Base-by-base conservation (phyloP, 2,329 filamentous ascomycete genomes). In the Ascochyta koolunga region DNA sequence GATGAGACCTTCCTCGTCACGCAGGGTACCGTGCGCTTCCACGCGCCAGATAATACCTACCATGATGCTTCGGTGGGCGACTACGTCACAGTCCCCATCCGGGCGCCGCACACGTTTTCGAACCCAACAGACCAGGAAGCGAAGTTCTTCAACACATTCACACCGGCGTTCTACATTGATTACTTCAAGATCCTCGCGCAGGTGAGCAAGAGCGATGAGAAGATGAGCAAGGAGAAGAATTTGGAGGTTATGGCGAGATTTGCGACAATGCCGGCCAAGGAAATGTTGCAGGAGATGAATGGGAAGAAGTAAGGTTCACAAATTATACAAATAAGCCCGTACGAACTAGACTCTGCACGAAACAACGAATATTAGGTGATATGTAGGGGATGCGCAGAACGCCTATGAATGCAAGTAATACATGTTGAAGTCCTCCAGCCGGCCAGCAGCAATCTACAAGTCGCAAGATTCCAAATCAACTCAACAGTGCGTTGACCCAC, bases 1-100 rank as follows among this genome's bases (percentile, higher is more conserved):
- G 71, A 86, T 69, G 82, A 86, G 71, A 83, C 80, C 7, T 85
- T 85, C 71, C 77, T 83, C 37, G 76, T 83, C n/a, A 82, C 78
- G 0, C 70, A 78, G 48, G 82, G 82, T 5, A 78, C 69, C 2
- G 73, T 84, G 18, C 78, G 81, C 35, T 84, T 84, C 68, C 79
- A 82, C 60, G 76, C 77, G 11, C 78, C 79, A 0, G 74, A 75
- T 51, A 75, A 75, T 50, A 70, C 72, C 22, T 68, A 75, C 56
- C 66, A 82, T 46, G 81, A 84, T 54, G 81, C 81, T 3, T 74
- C 77, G 40, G 74, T 70, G 1, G 82, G 82, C 15, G 82, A 86
- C 67, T 83, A 81, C 60, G 77, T 85, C 11, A 79, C 81, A 1
- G 80, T 86, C 4, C 82, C 83, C 1, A 79, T 78, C 31, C 77